These are phyloP conservation scores for Curvularia sp. DNA, from an alignment of 2,329 filamentous ascomycete species.

Conservation along the genomic window DNA sequence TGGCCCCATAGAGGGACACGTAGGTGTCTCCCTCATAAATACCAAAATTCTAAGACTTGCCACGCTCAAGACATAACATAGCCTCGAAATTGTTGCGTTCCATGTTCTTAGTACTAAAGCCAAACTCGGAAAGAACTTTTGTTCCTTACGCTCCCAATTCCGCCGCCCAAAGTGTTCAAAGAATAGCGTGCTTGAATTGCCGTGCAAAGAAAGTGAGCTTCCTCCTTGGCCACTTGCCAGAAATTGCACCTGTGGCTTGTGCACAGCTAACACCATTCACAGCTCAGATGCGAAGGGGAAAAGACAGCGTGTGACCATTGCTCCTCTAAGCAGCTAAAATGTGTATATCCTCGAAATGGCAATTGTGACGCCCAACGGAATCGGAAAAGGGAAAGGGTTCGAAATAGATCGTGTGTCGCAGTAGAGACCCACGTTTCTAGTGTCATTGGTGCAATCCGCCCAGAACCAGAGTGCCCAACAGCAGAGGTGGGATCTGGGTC, in stretches of 20 bases:
- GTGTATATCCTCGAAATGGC: neutral
- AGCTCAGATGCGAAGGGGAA: neutral
- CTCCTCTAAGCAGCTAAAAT: neutral
- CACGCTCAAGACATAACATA: neutral
- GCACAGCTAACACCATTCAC: neutral
- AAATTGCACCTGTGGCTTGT: neutral
- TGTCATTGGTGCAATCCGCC: neutral
- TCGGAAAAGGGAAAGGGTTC: neutral
- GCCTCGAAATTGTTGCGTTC: neutral
- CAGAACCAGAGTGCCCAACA: neutral
- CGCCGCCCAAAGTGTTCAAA: neutral
- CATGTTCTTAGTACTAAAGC: neutral
- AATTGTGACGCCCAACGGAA: neutral
- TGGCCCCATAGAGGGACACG: neutral
- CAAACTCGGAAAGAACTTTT: neutral
- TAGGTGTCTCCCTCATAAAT: neutral
- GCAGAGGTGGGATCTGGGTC: neutral
- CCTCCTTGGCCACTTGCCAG: neutral
- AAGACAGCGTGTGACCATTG: neutral
- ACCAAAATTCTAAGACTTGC: neutral
- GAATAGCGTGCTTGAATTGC: neutral
- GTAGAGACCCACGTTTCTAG: neutral
- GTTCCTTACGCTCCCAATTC: neutral
- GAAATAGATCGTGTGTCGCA: neutral
- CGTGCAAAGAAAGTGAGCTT: neutral